Percentiles rank a stretch among this genome's conserved stretches.
These are phyloP conservation scores for Cladosporium austrohemisphaericum DNA, from an alignment of 2,329 filamentous ascomycete genomes.

Conservation along the genomic window DNA sequence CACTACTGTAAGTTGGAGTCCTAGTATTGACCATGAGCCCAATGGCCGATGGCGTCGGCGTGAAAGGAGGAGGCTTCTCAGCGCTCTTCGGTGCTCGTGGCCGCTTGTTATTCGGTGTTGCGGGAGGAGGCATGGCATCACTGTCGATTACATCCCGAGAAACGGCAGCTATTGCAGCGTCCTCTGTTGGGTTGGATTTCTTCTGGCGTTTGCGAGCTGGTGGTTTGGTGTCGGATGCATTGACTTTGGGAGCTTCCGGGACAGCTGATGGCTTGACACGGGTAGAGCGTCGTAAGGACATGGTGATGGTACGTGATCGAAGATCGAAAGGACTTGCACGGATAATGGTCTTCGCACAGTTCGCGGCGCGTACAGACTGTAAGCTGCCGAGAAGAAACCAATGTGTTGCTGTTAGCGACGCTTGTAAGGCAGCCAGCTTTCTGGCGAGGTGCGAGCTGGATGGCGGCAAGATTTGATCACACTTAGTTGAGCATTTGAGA, in stretches of 20 bases:
- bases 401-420: not conserved
- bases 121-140: constrained; percentile 29
- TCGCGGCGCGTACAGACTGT: too few relatives aligned
- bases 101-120: constrained; percentile 28
- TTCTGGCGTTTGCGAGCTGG: constrained; percentile 23
- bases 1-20: constrained; percentile 36
- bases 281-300: constrained; percentile 53
- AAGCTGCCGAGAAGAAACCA: too few relatives aligned
- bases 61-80: constrained; percentile 37
- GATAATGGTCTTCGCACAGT: not conserved
- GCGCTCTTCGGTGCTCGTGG: constrained; percentile 24
- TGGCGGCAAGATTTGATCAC: too few relatives aligned
- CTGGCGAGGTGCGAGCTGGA: not conserved
- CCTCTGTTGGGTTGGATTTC: constrained; percentile 19
- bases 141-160: constrained; percentile 14
- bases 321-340: not conserved
- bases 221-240: constrained; percentile 10
- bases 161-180: constrained; percentile 16
- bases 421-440: not conserved
- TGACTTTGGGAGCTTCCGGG: not conserved
- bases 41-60: constrained; percentile 49
- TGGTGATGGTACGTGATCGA: constrained; percentile 26
- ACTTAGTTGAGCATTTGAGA: too few relatives aligned
- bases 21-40: constrained; percentile 42
- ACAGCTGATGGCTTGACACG: constrained; percentile 35